Percentiles rank a stretch among this genome's conserved stretches.
Evolutionary conservation across 2,329 filamentous ascomycete species (phyloP).

Genomic region (Pseudogymnoascus sp.): DNA sequence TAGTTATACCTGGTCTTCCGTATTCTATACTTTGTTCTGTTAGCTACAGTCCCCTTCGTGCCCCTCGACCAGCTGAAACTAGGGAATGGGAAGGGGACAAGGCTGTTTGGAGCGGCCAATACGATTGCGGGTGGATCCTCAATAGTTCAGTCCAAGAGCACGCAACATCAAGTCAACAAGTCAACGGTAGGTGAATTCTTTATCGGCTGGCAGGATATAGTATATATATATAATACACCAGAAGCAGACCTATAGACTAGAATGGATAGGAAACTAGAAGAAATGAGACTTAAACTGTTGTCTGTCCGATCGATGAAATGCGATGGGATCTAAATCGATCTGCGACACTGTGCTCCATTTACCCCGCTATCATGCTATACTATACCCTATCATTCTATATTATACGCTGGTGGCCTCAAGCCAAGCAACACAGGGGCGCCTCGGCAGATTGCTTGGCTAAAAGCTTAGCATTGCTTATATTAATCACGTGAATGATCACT

Average conservation of each 20-base stretch:
- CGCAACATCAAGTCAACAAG: neutral
- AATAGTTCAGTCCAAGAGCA: neutral
- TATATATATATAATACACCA: neutral
- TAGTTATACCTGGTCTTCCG: neutral
- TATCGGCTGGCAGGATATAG: neutral
- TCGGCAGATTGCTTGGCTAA: neutral
- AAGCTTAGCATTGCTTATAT: neutral
- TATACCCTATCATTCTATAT: neutral
- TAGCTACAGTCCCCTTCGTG: neutral
- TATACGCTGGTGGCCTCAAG: neutral
- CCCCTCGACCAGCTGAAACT: constrained; percentile 1
- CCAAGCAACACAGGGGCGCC: neutral
- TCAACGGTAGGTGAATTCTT: neutral
- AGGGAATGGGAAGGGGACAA: neutral
- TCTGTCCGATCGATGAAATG: neutral
- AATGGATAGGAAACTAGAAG: neutral
- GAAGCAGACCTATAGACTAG: neutral
- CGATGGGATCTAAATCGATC: neutral
- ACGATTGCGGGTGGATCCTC: neutral
- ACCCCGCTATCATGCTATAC: neutral
- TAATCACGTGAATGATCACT: neutral
- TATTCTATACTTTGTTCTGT: neutral
- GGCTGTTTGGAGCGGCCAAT: neutral
- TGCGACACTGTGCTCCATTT: neutral
- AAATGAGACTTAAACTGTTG: neutral